Evolutionary conservation across 1,284 basidiomycete genomes (phyloP).

Genomic region (Rhodofomes roseus): DNA sequence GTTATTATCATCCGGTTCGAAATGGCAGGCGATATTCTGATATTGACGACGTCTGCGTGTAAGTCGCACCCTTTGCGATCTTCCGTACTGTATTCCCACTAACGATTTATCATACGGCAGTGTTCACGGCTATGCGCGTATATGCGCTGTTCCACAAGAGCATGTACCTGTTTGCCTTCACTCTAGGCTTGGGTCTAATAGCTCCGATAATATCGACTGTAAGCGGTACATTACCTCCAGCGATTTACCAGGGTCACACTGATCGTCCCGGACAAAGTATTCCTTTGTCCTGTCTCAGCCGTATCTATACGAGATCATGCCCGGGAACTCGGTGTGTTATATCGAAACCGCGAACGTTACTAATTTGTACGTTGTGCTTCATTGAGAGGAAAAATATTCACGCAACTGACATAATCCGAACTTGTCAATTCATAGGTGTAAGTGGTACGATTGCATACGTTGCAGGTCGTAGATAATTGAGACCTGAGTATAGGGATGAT

Average conservation of each 20-base stretch:
- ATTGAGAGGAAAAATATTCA: background rate
- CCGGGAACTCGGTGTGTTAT: background rate
- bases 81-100: too few relatives aligned
- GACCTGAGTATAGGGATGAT: background rate
- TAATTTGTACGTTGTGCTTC: background rate
- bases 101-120: background rate
- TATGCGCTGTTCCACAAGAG: background rate
- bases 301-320: background rate
- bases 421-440: too few relatives aligned
- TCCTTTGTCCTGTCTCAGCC: background rate
- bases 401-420: background rate
- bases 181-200: background rate
- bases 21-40: conserved; percentile 1
- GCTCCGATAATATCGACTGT: background rate
- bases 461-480: background rate
- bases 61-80: too few relatives aligned
- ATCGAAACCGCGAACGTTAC: background rate
- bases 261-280: background rate
- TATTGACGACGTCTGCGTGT: background rate
- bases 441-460: too few relatives aligned
- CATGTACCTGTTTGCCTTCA: background rate
- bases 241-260: background rate
- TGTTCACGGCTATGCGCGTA: conserved; percentile 2
- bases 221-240: background rate
- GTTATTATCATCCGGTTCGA: background rate